Conservation (phyloP, 2,329 filamentous ascomycete species). For the Pseudogymnoascus sp. region DNA sequence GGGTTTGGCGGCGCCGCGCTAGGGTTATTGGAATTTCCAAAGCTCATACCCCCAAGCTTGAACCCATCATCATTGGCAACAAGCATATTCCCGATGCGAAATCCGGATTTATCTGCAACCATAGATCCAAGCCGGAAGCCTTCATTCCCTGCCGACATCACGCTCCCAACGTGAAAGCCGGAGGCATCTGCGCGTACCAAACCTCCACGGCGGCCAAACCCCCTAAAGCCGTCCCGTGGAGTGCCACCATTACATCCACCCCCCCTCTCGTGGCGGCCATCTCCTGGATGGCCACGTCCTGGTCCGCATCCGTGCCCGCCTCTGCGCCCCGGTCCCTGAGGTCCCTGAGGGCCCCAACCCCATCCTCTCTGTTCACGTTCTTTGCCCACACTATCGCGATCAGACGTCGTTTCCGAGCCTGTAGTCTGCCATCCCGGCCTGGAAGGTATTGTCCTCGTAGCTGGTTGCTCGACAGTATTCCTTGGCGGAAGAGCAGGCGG, state of each 20-base stretch:
- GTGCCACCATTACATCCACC: not conserved
- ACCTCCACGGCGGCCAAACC: not conserved
- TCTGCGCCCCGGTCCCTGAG: not conserved
- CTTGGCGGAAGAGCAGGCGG: slow-evolving; percentile 15
- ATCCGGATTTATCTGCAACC: slow-evolving; percentile 21
- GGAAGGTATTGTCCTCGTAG: slow-evolving; percentile 24
- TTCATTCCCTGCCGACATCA: not conserved
- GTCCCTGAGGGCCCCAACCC: not conserved
- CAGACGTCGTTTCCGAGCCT: slow-evolving; percentile 28
- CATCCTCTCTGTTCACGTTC: not conserved
- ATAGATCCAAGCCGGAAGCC: slow-evolving; percentile 21
- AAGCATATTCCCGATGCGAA: slow-evolving; percentile 19
- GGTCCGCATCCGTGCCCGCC: not conserved
- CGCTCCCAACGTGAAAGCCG: slow-evolving; percentile 1
- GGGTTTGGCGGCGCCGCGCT: not conserved
- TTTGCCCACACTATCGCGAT: slow-evolving; percentile 19
- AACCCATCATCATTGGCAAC: slow-evolving; percentile 36
- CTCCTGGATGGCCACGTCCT: not conserved
- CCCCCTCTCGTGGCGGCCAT: not conserved
- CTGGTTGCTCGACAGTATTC: slow-evolving; percentile 18
- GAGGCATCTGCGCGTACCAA: not conserved
- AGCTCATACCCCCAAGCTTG: slow-evolving; percentile 21
- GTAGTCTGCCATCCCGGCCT: not conserved
- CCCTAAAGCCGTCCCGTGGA: not conserved
- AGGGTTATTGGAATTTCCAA: not conserved